Evolutionary conservation across 768 basidiomycete genomes (phyloP), one percentile per base, ranked within the genome.

Genomic region (Mycena amicta): DNA sequence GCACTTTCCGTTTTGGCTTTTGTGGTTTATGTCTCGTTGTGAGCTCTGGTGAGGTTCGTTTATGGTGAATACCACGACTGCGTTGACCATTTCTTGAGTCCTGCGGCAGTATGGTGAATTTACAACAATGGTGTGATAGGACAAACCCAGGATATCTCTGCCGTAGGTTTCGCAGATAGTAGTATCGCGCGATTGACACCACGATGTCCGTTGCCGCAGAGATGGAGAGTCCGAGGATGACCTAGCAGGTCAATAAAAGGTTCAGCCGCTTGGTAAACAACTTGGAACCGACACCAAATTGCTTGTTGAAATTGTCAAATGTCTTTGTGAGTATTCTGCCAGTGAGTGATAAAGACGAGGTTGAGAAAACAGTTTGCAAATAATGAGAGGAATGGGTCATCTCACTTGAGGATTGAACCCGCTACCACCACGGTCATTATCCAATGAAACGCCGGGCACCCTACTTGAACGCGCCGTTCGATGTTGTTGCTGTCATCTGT

Each of bases 31-130:
- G n/a, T n/a, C n/a, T n/a, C n/a, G n/a, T n/a, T n/a, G n/a, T n/a
- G n/a, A n/a, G n/a, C n/a, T n/a, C n/a, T n/a, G n/a, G n/a, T n/a
- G n/a, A n/a, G n/a, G n/a, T n/a, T n/a, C 47, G 22, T 49, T 49
- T 5, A 49, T 25, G 5, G 47, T 49, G 27, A 49, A 49, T 4
- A 49, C 47, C 13, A 49, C 25, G 26, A 49, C 47, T 8, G 47
- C 47, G 22, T 49, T 23, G 12, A 49, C 47, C 47, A 49, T 49
- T 29, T 49, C 47, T 49, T 28, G 47, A 6, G 47, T 49, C n/a
- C 47, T 49, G 33, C 18, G 33, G 8, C 33, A 37, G 33, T 18
- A 27, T 12, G 25, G 22, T 6, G 5, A 26, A 26, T 4, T 5
- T 22, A 5, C 4, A 49, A 20, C n/a, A 13, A 27, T 23, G 4